Evolutionary conservation across 139 green algal genomes (phyloP).

Genomic region (Chlorella vulgaris): DNA sequence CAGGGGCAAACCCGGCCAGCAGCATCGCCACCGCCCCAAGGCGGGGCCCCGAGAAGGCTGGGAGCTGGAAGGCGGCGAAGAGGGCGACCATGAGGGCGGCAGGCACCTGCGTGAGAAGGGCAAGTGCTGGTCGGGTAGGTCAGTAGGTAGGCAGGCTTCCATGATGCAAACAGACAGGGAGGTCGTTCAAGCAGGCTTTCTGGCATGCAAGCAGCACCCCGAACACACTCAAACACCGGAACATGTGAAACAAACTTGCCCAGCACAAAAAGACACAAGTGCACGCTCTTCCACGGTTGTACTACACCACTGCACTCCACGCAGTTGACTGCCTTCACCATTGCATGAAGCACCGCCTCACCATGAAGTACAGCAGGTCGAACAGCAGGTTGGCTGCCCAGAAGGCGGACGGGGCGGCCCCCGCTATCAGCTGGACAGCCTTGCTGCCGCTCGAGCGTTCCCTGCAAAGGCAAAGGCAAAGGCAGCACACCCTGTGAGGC

Average conservation of each 20-base stretch:
- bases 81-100: constrained; percentile 34
- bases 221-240: not conserved
- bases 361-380: constrained; percentile 57
- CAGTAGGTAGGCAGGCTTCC: not conserved
- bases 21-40: constrained; percentile 58
- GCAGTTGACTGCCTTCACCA: too few relatives aligned
- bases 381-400: constrained; percentile 66
- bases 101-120: constrained; percentile 8
- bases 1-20: constrained; percentile 54
- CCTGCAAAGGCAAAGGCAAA: not conserved
- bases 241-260: too few relatives aligned
- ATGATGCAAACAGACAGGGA: not conserved
- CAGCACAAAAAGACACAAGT: too few relatives aligned
- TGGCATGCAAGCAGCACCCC: not conserved
- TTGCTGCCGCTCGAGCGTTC: constrained; percentile 66
- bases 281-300: too few relatives aligned
- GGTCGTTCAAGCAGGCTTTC: not conserved
- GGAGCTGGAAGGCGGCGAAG: constrained; percentile 45
- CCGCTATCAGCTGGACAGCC: constrained; percentile 60
- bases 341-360: constrained; percentile 43
- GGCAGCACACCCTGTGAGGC: too few relatives aligned
- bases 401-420: constrained; percentile 57
- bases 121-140: constrained; percentile 27
- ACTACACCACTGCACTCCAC: not conserved
- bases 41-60: constrained; percentile 52